These are phyloP conservation scores for Persicaria maculosa DNA, from an alignment of 148 eudicot genomes.

Conservation along the genomic window DNA sequence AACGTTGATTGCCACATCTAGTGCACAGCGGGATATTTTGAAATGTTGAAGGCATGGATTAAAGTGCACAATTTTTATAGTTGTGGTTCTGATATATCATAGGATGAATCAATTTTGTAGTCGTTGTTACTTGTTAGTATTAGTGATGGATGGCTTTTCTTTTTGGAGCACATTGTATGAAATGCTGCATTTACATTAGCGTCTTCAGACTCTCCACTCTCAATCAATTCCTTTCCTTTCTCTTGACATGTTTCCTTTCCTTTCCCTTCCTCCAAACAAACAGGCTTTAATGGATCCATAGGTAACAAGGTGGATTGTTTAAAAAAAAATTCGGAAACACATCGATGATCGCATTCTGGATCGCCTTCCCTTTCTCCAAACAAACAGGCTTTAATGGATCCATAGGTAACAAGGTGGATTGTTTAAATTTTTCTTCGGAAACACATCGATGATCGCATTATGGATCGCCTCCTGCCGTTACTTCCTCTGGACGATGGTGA, in stretches of 20 bases:
- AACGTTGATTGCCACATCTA: not conserved
- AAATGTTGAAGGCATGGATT: not conserved
- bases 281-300: slow-evolving; percentile 31
- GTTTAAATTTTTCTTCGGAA: slow-evolving; percentile 47
- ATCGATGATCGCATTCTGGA: slow-evolving; percentile 31
- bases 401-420: slow-evolving; percentile 44
- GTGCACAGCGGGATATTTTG: not conserved
- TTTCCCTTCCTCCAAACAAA: not conserved
- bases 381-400: slow-evolving; percentile 25
- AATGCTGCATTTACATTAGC: too few relatives aligned
- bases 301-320: slow-evolving; percentile 48
- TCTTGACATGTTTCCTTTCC: too few relatives aligned
- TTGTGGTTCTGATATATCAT: not conserved
- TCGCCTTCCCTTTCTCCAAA: slow-evolving; percentile 3
- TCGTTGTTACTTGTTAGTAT: not conserved
- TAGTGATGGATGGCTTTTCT: not conserved
- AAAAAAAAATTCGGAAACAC: slow-evolving; percentile 37
- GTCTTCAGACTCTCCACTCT: too few relatives aligned
- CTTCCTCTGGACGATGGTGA: slow-evolving; percentile 36
- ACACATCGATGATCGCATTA: slow-evolving; percentile 26
- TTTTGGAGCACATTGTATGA: not conserved
- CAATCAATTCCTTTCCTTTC: too few relatives aligned
- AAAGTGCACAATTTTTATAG: not conserved
- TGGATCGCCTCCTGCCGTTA: slow-evolving; percentile 22
- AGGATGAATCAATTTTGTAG: not conserved